Conservation (phyloP, 352 stramenopile genomes). For the Phytophthora syringae region DNA sequence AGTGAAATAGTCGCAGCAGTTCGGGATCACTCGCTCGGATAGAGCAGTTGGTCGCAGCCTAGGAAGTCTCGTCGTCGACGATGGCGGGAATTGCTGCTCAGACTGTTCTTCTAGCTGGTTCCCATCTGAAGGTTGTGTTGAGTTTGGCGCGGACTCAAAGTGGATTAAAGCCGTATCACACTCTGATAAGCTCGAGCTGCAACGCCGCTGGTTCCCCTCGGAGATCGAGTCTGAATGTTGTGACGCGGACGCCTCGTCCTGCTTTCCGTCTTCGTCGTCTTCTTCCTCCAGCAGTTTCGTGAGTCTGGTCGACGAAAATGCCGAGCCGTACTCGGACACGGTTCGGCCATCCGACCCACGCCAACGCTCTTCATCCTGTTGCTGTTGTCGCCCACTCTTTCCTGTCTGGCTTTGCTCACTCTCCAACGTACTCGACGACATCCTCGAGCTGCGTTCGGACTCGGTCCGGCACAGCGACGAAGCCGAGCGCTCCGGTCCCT, state of each 20-base stretch:
- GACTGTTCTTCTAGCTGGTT: constrained; percentile 21
- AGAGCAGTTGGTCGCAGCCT: constrained; percentile 26
- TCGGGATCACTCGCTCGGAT: constrained; percentile 26
- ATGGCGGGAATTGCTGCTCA: constrained; percentile 12
- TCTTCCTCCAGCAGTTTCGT: constrained; percentile 18
- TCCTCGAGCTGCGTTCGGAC: constrained; percentile 23
- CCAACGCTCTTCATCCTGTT: constrained; percentile 27
- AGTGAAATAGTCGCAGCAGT: constrained; percentile 47
- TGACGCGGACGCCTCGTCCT: constrained; percentile 1
- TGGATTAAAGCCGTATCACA: constrained; percentile 9
- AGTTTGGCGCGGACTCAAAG: constrained; percentile 8
- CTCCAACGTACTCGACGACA: constrained; percentile 23
- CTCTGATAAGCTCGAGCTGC: constrained; percentile 15
- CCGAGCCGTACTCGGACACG: constrained; percentile 27
- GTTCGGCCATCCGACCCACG: constrained; percentile 22
- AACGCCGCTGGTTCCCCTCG: constrained; percentile 14
- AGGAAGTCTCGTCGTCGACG: constrained; percentile 13
- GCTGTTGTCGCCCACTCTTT: constrained; percentile 24
- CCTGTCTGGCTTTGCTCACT: constrained; percentile 16
- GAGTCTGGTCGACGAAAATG: constrained; percentile 22
- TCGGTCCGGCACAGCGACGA: background rate
- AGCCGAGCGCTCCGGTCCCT: background rate
- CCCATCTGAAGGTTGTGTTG: constrained; percentile 9
- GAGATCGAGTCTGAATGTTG: background rate
- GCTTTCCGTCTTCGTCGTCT: constrained; percentile 5